These are phyloP conservation scores for Fusarium nelsonii DNA, from an alignment of 2,329 filamentous ascomycete genomes.

Conservation along the genomic window DNA sequence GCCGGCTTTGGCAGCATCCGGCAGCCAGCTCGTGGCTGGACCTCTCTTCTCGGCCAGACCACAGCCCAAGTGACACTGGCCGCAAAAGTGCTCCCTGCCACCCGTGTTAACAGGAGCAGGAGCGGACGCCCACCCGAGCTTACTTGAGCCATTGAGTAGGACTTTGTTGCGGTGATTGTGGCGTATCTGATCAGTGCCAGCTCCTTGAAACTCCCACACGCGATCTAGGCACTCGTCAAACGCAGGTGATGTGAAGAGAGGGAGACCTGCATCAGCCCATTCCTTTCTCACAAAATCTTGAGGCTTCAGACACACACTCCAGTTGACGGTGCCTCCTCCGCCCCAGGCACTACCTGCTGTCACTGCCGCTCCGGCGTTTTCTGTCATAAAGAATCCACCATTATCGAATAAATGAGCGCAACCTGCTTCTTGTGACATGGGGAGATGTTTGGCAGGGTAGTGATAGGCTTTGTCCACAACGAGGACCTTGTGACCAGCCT, in stretches of 20 bases:
- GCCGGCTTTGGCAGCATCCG: conserved; percentile 81
- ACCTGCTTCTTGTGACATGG: conserved; percentile 75
- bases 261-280: conserved; percentile 78
- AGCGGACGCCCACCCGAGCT: conserved; percentile 77
- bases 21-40: conserved; percentile 80
- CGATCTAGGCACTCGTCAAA: conserved; percentile 85
- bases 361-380: conserved; percentile 70
- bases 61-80: conserved; percentile 71
- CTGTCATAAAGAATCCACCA: conserved; percentile 67
- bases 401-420: conserved; percentile 76
- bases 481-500: conserved; percentile 79
- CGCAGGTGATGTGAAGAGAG: conserved; percentile 78
- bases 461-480: conserved; percentile 88
- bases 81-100: conserved; percentile 79
- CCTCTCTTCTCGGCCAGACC: conserved; percentile 81
- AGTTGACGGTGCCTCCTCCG: conserved; percentile 90
- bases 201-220: conserved; percentile 84
- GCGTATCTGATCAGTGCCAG: conserved; percentile 71
- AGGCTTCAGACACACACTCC: conserved; percentile 75
- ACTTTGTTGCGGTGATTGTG: conserved; percentile 80
- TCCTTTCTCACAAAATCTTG: conserved; percentile 83
- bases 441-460: conserved; percentile 77
- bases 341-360: conserved; percentile 82
- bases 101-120: conserved; percentile 84
- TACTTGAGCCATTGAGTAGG: conserved; percentile 79